Evolutionary conservation across 495 filamentous ascomycete genomes (phyloP).

Genomic region (Cercophora newfieldiana): DNA sequence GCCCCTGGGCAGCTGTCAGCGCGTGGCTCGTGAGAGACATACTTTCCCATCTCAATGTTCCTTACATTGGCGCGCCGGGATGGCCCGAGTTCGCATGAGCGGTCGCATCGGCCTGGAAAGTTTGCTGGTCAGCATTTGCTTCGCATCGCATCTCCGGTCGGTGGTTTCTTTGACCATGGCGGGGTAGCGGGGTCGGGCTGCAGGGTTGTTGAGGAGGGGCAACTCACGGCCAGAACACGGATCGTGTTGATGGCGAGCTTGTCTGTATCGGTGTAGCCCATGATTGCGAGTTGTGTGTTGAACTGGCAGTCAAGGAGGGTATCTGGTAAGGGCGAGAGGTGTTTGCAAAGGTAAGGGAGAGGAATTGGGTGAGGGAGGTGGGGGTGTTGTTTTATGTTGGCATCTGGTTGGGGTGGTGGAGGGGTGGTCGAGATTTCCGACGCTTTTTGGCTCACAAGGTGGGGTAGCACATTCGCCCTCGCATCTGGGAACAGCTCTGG

Average conservation of each 20-base stretch:
- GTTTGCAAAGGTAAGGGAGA: slow-evolving; percentile 31
- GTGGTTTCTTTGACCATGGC: slow-evolving; percentile 9
- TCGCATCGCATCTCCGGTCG: slow-evolving; percentile 19
- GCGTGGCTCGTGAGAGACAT: slow-evolving; percentile 9
- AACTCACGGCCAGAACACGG: slow-evolving; percentile 85
- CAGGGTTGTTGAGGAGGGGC: slow-evolving; percentile 26
- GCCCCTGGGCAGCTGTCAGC: slow-evolving; percentile 54
- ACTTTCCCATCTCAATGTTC: slow-evolving; percentile 11
- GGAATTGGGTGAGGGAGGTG: slow-evolving; percentile 33
- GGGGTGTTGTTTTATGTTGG: slow-evolving; percentile 37
- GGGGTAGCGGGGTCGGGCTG: slow-evolving; percentile 47
- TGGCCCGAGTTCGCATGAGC: slow-evolving; percentile 95
- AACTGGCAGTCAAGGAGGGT: slow-evolving; percentile 26
- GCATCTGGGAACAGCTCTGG: slow-evolving; percentile 18
- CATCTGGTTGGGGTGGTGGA: slow-evolving; percentile 23
- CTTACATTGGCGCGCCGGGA: slow-evolving; percentile 91
- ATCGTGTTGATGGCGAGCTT: slow-evolving; percentile 96
- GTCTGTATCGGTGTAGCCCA: slow-evolving; percentile 86
- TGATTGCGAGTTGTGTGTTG: slow-evolving; percentile 55
- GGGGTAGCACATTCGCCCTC: slow-evolving; percentile 20
- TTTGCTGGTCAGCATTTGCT: slow-evolving; percentile 20
- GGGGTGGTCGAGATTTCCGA: slow-evolving; percentile 24
- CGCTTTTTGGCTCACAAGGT: slow-evolving; percentile 23
- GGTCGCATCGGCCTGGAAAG: slow-evolving; percentile 88
- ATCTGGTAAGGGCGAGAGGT: slow-evolving; percentile 24